A percentile compares a stretch with the other conserved stretches of the same genome.
Evolutionary conservation across 768 basidiomycete species (phyloP).

Genomic region (Leccinellum albellum): DNA sequence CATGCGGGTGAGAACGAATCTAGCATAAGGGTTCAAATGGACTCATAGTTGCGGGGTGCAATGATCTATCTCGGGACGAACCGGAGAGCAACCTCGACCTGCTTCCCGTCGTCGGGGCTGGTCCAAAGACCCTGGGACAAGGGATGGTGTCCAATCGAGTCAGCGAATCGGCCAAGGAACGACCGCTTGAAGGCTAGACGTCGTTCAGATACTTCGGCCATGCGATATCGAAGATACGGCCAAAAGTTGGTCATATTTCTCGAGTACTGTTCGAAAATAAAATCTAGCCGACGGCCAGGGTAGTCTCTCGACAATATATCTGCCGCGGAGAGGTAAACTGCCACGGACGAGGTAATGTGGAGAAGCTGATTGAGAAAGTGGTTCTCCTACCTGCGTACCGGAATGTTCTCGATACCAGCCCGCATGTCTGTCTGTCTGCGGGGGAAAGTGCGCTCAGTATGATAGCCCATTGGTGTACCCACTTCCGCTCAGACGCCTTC

Average conservation of each 20-base stretch:
- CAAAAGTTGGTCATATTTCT: slow-evolving; percentile 59
- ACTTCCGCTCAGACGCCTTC: slow-evolving; percentile 53
- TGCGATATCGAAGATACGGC: slow-evolving; percentile 63
- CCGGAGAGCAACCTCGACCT: slow-evolving; percentile 57
- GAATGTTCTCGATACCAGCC: slow-evolving; percentile 55
- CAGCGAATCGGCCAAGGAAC: slow-evolving; percentile 42
- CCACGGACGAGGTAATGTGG: background rate
- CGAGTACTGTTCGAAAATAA: slow-evolving; percentile 37
- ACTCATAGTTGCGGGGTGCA: background rate
- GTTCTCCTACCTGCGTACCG: slow-evolving; percentile 53
- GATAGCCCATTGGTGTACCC: slow-evolving; percentile 49
- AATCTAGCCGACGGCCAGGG: slow-evolving; percentile 46
- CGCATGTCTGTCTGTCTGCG: slow-evolving; percentile 42
- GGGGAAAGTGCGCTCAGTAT: slow-evolving; percentile 47
- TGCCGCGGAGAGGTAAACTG: slow-evolving; percentile 63
- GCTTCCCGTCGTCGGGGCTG: slow-evolving; percentile 53
- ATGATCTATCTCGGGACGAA: slow-evolving; percentile 24
- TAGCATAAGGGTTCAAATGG: slow-evolving; percentile 23
- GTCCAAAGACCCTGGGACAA: slow-evolving; percentile 53
- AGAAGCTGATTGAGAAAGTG: slow-evolving; percentile 4
- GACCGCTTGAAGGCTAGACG: slow-evolving; percentile 41
- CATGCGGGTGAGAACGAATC: slow-evolving; percentile 59
- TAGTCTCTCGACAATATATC: slow-evolving; percentile 45
- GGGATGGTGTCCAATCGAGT: slow-evolving; percentile 29
- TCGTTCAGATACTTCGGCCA: slow-evolving; percentile 38